These are phyloP conservation scores for Lasiosphaeria miniovina DNA, from an alignment of 495 filamentous ascomycete genomes.

Conservation along the genomic window DNA sequence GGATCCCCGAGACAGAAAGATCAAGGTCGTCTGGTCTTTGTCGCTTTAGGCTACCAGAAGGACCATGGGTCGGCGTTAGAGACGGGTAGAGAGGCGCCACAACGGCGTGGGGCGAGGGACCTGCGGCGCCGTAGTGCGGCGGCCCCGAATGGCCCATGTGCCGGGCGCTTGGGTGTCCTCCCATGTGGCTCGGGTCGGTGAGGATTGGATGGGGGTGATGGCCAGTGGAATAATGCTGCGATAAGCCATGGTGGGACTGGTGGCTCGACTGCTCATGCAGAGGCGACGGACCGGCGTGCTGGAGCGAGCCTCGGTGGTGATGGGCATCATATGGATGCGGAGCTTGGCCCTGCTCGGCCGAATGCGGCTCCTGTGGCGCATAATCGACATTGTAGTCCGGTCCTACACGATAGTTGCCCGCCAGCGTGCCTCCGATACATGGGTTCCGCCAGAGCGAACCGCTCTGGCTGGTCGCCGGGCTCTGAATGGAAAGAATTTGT, in stretches of 20 bases:
- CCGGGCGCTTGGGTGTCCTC: constrained; percentile 42
- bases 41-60: constrained; percentile 43
- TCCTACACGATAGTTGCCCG: constrained; percentile 59
- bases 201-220: constrained; percentile 50
- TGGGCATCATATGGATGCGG: constrained; percentile 52
- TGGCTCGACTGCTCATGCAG: constrained; percentile 42
- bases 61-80: constrained; percentile 42
- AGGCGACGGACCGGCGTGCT: constrained; percentile 43
- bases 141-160: constrained; percentile 47
- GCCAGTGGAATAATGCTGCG: constrained; percentile 48
- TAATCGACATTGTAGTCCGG: constrained; percentile 63
- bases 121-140: constrained; percentile 39
- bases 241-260: constrained; percentile 46
- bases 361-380: constrained; percentile 56
- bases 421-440: constrained; percentile 67
- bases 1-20: constrained; percentile 49
- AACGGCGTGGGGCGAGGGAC: constrained; percentile 42
- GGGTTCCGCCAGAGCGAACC: constrained; percentile 69
- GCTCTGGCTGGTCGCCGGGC: constrained; percentile 64
- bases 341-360: constrained; percentile 52
- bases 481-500: constrained; percentile 53
- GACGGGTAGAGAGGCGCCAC: constrained; percentile 45
- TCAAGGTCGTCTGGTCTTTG: constrained; percentile 48
- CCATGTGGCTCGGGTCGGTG: constrained; percentile 45
- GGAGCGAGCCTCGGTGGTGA: constrained; percentile 47